A percentile compares a stretch with the other conserved stretches of the same genome.
Conservation (phyloP, 768 basidiomycete species). For the Imleria badia region DNA sequence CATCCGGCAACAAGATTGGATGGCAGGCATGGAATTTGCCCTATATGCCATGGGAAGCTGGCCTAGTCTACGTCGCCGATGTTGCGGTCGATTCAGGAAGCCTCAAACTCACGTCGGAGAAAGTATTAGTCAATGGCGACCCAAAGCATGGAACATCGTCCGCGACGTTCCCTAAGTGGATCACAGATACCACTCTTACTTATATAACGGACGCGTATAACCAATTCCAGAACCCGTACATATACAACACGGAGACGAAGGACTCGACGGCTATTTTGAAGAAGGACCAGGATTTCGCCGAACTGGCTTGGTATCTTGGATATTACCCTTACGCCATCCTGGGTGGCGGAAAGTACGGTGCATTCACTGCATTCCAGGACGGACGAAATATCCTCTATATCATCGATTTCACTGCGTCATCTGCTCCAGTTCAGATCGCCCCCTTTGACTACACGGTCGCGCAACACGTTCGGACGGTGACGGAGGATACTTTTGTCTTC, state of each 20-base stretch:
- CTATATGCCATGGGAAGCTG: constrained; percentile 68
- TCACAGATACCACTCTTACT: constrained; percentile 49
- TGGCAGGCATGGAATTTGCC: constrained; percentile 66
- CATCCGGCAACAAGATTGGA: constrained; percentile 50
- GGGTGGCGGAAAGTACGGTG: constrained; percentile 19
- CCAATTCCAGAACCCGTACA: constrained; percentile 54
- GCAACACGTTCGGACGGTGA: constrained; percentile 5
- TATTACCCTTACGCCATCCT: constrained; percentile 23
- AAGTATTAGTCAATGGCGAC: constrained; percentile 46
- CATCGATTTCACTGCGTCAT: constrained; percentile 19
- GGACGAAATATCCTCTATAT: constrained; percentile 35
- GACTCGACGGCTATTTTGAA: constrained; percentile 28
- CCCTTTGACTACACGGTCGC: constrained; percentile 12
- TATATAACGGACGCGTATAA: constrained; percentile 58
- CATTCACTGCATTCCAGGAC: constrained; percentile 31
- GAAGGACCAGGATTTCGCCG: constrained; percentile 23
- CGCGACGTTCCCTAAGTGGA: constrained; percentile 35
- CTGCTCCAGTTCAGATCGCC: neutral
- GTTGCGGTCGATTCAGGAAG: constrained; percentile 18
- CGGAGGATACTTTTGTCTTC: constrained; percentile 9
- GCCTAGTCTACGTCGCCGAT: constrained; percentile 49
- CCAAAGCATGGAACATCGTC: constrained; percentile 35
- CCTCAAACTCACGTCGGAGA: constrained; percentile 32
- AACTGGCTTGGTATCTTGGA: constrained; percentile 18
- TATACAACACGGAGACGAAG: constrained; percentile 26